Evolutionary conservation across 2,329 filamentous ascomycete genomes (phyloP), one percentile per base, ranked within the genome.

Genomic region (Diplodia scrobiculata): DNA sequence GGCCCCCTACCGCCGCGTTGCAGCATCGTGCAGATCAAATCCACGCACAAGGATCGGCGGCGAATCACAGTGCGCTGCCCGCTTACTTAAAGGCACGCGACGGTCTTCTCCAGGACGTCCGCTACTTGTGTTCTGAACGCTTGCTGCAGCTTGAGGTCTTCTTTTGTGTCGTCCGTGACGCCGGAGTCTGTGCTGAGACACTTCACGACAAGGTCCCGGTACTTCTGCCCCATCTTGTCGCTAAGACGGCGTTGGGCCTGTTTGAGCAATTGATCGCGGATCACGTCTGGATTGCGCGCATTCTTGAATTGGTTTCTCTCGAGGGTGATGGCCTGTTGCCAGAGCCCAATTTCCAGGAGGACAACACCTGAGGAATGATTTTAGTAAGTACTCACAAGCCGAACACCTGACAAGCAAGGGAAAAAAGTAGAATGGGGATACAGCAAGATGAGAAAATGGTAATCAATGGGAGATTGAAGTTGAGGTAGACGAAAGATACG

Each of bases 281-380:
- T 67, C 6, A 64, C 59, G 10, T 29, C 54, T 2, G 68, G 59
- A 34, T 68, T 60, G 1, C 59, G 59, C 13, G 67, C 64, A 17
- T 29, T 64, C 9, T 25, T 52, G 64, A 70, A 70, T 1, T 66
- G 38, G 25, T 67, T 65, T 21, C 45, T 67, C 47, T 68, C 63
- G 3, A 69, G 38, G 1, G 67, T 67, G 38, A 69, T 66, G 21
- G 66, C 68, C 19, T 48, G 51, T 21, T 67, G 67, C 68, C 69
- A 69, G 5, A 70, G 65, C 1, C 74, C 76, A 47, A 79, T 78
- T 68, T 79, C 78, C 0, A 80, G 69, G 9, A 79, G 69, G 0
- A 79, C 71, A 6, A 79, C 77, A 2, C 77, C 54, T 58, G 21
- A n/a, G n/a, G n/a, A n/a, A n/a, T n/a, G n/a, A n/a, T n/a, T n/a